phyloP scores from a whole-genome alignment of 495 filamentous ascomycete genomes.

The Saxophila tyrrhenica region DNA sequence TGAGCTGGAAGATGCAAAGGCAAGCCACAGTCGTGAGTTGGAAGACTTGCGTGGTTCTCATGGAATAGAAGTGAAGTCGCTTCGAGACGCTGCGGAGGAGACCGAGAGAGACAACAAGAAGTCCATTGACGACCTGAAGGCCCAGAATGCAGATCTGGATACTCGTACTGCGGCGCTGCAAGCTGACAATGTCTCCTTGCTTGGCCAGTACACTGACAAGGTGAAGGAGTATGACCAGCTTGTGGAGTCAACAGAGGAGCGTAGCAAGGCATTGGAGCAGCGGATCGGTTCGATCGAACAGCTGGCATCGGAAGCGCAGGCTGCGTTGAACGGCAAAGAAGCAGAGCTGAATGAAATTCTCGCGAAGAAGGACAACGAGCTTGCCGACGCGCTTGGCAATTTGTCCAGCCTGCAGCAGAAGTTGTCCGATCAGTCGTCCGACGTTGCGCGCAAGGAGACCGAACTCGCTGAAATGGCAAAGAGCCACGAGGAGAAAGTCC shows the following conservation, averaged over 20 bases:
- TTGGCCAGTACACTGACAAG: neutral
- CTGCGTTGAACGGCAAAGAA: neutral
- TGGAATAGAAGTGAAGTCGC: no score
- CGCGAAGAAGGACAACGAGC: slow-evolving; percentile 30
- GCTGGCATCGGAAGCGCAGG: neutral
- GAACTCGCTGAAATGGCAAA: neutral
- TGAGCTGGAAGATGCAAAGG: neutral
- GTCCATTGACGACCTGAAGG: neutral
- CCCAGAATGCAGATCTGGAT: neutral
- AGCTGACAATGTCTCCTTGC: neutral
- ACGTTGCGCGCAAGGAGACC: neutral
- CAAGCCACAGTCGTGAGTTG: neutral
- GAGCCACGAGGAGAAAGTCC: neutral
- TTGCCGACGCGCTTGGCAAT: slow-evolving; percentile 36
- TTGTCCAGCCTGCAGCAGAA: slow-evolving; percentile 45
- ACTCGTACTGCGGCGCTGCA: neutral
- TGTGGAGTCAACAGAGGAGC: neutral
- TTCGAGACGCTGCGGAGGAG: neutral
- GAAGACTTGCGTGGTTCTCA: no score
- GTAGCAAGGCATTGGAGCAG: neutral
- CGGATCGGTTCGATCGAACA: neutral
- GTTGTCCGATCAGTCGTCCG: neutral
- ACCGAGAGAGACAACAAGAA: neutral
- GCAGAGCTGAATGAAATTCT: slow-evolving; percentile 2
- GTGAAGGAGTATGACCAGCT: neutral